These are phyloP conservation scores for Neurospora sp. DNA, from an alignment of 495 filamentous ascomycete species.

Conservation along the genomic window DNA sequence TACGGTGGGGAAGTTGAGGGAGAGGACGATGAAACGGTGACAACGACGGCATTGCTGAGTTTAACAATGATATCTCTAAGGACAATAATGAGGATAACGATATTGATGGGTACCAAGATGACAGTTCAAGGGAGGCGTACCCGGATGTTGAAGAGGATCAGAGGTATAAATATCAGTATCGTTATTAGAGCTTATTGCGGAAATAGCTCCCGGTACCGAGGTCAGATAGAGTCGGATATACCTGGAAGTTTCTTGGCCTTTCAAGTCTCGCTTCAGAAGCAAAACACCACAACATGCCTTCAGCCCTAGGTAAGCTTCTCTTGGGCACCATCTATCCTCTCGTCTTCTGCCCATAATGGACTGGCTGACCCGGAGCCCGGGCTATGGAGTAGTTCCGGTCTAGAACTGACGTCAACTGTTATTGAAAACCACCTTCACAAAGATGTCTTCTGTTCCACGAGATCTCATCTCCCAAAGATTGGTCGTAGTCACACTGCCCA, in stretches of 20 bases:
- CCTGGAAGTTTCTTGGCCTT: neutral
- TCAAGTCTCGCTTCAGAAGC: neutral
- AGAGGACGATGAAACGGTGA: neutral
- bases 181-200: neutral
- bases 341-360: neutral
- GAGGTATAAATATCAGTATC: neutral
- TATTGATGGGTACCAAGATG: neutral
- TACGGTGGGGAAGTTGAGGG: neutral
- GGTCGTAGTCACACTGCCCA: neutral
- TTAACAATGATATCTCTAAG: neutral
- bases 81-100: neutral
- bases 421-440: neutral
- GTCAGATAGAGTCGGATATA: neutral
- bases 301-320: neutral
- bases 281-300: neutral
- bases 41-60: neutral
- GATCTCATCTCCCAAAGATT: neutral
- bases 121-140: neutral
- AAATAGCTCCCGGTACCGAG: neutral
- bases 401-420: neutral
- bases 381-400: neutral
- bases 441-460: neutral
- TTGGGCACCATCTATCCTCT: neutral
- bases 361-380: neutral
- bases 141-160: neutral